phyloP scores from a whole-genome alignment of 2,329 filamentous ascomycete genomes.

The Aureobasidium lini region DNA sequence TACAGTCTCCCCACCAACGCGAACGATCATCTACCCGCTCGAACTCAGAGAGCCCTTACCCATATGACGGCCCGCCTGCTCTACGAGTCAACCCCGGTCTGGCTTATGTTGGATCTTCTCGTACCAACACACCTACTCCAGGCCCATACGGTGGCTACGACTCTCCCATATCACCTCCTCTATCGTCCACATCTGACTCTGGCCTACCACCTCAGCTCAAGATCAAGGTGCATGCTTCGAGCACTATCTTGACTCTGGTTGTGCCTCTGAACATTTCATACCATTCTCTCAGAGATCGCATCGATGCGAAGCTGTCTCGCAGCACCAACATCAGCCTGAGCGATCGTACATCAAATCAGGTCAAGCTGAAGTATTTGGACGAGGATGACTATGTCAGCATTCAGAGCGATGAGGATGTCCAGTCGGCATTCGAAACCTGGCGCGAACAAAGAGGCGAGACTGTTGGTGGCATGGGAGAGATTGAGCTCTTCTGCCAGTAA shows the following conservation, averaged over 20 bases:
- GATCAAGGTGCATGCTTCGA: constrained; percentile 88
- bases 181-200: constrained; percentile 15
- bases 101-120: not conserved
- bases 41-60: constrained; percentile 21
- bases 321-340: constrained; percentile 80
- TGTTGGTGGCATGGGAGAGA: constrained; percentile 69
- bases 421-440: constrained; percentile 93
- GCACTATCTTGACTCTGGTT: constrained; percentile 90
- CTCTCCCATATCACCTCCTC: constrained; percentile 40
- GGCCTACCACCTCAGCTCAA: constrained; percentile 59
- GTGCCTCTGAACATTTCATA: constrained; percentile 94
- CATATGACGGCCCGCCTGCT: constrained; percentile 44
- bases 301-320: constrained; percentile 86
- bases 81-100: constrained; percentile 23
- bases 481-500: constrained; percentile 73
- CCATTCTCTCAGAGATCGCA: constrained; percentile 86
- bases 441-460: constrained; percentile 61
- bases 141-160: not conserved
- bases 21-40: constrained; percentile 39
- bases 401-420: constrained; percentile 90
- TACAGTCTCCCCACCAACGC: constrained; percentile 63
- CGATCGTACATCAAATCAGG: constrained; percentile 46
- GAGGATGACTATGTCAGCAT: constrained; percentile 92
- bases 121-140: constrained; percentile 4
- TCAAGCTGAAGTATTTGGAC: constrained; percentile 85